Evolutionary conservation across 1,284 basidiomycete species (phyloP).

Genomic region (Puccinia hordei): DNA sequence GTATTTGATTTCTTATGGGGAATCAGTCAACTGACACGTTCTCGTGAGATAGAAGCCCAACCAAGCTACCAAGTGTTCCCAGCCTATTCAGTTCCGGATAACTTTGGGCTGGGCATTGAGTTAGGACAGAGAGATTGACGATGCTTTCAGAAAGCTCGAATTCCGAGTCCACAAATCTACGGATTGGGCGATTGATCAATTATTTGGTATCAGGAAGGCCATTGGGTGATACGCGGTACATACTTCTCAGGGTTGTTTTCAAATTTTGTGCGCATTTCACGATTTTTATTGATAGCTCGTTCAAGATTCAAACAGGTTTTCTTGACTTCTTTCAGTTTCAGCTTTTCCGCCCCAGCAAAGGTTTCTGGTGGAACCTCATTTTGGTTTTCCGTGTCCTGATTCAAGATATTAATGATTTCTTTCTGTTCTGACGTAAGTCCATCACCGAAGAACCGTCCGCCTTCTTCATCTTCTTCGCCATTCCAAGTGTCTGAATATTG

Average conservation of each 20-base stretch:
- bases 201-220: not conserved
- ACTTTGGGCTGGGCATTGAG: slow-evolving; percentile 77
- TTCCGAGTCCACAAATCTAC: slow-evolving; percentile 96
- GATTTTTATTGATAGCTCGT: slow-evolving; percentile 85
- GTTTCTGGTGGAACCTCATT: slow-evolving; percentile 20
- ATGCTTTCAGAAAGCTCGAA: slow-evolving; percentile 85
- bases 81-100: slow-evolving; percentile 86
- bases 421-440: slow-evolving; percentile 41
- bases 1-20: not conserved
- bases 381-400: slow-evolving; percentile 20
- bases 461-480: slow-evolving; percentile 40
- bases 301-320: slow-evolving; percentile 80
- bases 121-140: slow-evolving; percentile 78
- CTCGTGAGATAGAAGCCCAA: slow-evolving; percentile 70
- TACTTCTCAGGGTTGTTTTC: slow-evolving; percentile 57
- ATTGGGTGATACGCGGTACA: slow-evolving; percentile 10
- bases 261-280: slow-evolving; percentile 71
- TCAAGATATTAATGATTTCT: slow-evolving; percentile 46
- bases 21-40: slow-evolving; percentile 54
- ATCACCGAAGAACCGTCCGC: slow-evolving; percentile 47
- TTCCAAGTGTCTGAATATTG: slow-evolving; percentile 26
- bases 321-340: slow-evolving; percentile 72
- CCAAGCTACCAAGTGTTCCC: slow-evolving; percentile 70
- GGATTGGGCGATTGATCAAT: not conserved
- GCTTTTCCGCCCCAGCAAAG: slow-evolving; percentile 62